Conservation (phyloP, 306 rosid species). For the Ochetophila trinervis region DNA sequence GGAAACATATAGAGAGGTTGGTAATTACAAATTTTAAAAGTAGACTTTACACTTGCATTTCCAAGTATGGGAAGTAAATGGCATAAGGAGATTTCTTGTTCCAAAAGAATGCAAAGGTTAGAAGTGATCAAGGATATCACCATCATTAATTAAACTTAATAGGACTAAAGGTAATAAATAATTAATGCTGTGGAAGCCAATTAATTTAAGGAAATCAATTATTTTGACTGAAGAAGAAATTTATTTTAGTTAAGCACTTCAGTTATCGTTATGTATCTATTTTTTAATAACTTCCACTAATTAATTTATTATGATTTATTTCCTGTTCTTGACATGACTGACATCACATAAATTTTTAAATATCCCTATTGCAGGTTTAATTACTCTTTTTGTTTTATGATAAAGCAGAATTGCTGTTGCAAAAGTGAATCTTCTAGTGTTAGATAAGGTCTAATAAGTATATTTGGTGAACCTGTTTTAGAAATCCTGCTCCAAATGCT, state of each 20-base stretch:
- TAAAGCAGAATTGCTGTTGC: constrained; percentile 2
- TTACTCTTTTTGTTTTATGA: background rate
- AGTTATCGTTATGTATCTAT: too few species aligned
- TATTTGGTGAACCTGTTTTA: constrained; percentile 69
- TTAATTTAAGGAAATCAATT: too few species aligned
- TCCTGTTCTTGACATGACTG: too few species aligned
- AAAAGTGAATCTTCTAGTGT: constrained; percentile 8
- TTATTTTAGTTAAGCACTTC: too few species aligned
- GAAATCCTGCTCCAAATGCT: constrained; percentile 97
- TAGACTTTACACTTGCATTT: background rate
- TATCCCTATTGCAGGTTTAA: background rate
- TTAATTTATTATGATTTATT: too few species aligned
- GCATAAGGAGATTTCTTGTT: background rate
- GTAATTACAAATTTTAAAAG: background rate
- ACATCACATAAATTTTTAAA: too few species aligned
- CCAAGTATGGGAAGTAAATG: background rate
- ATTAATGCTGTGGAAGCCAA: too few species aligned
- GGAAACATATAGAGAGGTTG: background rate
- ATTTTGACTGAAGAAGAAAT: too few species aligned
- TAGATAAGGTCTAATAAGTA: constrained; percentile 12
- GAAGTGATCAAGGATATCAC: too few species aligned
- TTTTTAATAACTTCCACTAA: too few species aligned
- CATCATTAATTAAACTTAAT: too few species aligned
- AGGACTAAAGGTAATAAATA: too few species aligned
- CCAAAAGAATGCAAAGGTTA: background rate